Base-by-base conservation (phyloP, 2,329 filamentous ascomycete genomes). In the Colletotrichum chrysophilum region DNA sequence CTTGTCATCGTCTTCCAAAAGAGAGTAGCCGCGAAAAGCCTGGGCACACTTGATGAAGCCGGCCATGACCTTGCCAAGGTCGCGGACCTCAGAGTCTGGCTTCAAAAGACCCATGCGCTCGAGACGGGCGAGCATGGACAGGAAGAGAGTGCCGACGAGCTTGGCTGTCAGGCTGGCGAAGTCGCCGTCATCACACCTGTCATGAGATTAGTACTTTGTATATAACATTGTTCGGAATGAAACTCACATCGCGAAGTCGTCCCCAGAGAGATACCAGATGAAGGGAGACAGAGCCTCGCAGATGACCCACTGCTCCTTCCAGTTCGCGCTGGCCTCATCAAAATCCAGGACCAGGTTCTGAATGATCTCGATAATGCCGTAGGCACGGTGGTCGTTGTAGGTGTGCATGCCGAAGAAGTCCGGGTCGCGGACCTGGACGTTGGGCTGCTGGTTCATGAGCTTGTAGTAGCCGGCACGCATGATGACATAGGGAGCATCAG, bases 341-440 rank as follows among this genome's bases (percentile, higher is more conserved):
- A 86, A 87, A 66, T 87, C 83, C 7, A 86, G 78, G 2, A 88
- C 58, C 7, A 83, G 74, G 67, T 88, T 89, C 78, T 89, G 81
- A 6, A 88, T 28, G 0, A 86, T 77, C 79, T 89, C 86, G 1
- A 88, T 56, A 9, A 80, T 67, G 2, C 87, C 87, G 60, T 86
- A 88, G 5, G 74, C 80, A 7, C 67, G 78, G 62, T 85, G 85
- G 75, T 88, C 85, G 67, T 88, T 88, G 78, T 82, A 87, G 3
- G 84, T 84, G 77, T 87, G 80, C 84, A 89, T 85, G 8, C 21
- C 21, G 56, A 88, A 88, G 48, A 75, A 75, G 64, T 88, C 86
- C 3, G 84, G 86, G 65, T 80, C 77, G 18, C 74, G 75, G 16
- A 69, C 7, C 55, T 71, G 56, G 30, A 62, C 52, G 4, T 72